Evolutionary conservation across 768 basidiomycete genomes (phyloP), one percentile per base, ranked within the genome.

Genomic region (Podaxis sp.): DNA sequence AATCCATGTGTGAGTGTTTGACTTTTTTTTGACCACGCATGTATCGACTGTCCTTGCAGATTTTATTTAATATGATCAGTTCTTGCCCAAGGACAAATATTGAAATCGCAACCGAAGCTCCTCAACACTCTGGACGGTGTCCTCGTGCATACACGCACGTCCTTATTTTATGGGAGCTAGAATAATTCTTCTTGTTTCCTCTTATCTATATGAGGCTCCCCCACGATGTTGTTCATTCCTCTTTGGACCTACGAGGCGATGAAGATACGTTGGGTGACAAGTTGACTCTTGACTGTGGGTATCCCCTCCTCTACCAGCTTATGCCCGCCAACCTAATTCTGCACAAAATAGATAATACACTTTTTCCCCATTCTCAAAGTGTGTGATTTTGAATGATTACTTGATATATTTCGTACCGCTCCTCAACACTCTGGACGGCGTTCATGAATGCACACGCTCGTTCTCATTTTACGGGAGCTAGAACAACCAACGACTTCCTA

Each of bases 391-490:
- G 49, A 50, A 15, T 5, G 24, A 43, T 38, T 25, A 29, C n/a
- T 22, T 33, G 29, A 33, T 33, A 33, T 9, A 43, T 22, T 43
- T 37, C 40, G 60, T 38, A 40, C 58, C 72, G 94, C 94, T 96
- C 93, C 84, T 84, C 84, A 84, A 96, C 94, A 96, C 94, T 96
- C 94, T 96, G 94, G 89, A 84, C 86, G 85, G 83, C 89, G 89
- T 86, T 79, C 50, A 65, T 68, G 67, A 68, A 71, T 72, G 75
- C 73, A 94, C 88, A 87, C 90, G 90, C 79, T 79, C 83, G 87
- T 88, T 85, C 93, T 94, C 90, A 96, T 96, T 96, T 96, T 92
- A 93, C 74, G 86, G 83, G 89, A 96, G 93, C 94, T 78, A 96
- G 71, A 93, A 57, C 53, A 66, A 64, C 65, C 66, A 71, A 63